phyloP scores from a whole-genome alignment of 345 rosid genomes.

The Nephelium lappaceum region DNA sequence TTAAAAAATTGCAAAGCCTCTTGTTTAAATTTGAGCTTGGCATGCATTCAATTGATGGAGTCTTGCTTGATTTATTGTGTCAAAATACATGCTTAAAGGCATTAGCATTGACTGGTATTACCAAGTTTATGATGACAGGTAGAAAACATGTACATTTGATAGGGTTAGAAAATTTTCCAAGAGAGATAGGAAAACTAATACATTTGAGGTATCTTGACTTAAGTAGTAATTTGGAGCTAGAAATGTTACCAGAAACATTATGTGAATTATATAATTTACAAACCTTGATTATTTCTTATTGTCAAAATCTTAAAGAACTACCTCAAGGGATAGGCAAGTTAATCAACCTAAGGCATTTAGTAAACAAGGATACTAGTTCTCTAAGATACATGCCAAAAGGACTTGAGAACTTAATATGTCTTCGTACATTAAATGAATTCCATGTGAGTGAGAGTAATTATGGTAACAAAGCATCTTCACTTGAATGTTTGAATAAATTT shows the following conservation, averaged over 20 bases:
- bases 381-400: slow-evolving; percentile 12
- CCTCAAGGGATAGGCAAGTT: slow-evolving; percentile 22
- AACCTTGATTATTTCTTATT: background rate
- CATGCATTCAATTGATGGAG: too few species aligned
- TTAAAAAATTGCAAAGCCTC: too few species aligned
- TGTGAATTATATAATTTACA: slow-evolving; percentile 24
- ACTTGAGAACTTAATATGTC: slow-evolving; percentile 3
- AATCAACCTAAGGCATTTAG: slow-evolving; percentile 16
- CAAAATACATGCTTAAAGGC: too few species aligned
- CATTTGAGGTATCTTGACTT: slow-evolving; percentile 28
- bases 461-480: background rate
- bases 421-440: too few species aligned
- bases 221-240: slow-evolving; percentile 1
- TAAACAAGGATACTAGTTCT: background rate
- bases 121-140: background rate
- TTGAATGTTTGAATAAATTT: background rate
- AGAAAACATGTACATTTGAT: fast-evolving
- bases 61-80: too few species aligned
- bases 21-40: background rate
- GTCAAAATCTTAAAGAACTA: background rate
- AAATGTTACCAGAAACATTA: slow-evolving; percentile 20
- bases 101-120: background rate
- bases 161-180: slow-evolving; percentile 19
- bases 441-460: background rate
- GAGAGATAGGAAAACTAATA: slow-evolving; percentile 13